phyloP scores from a whole-genome alignment of 495 filamentous ascomycete genomes.

The Chaetomium cochliodes region DNA sequence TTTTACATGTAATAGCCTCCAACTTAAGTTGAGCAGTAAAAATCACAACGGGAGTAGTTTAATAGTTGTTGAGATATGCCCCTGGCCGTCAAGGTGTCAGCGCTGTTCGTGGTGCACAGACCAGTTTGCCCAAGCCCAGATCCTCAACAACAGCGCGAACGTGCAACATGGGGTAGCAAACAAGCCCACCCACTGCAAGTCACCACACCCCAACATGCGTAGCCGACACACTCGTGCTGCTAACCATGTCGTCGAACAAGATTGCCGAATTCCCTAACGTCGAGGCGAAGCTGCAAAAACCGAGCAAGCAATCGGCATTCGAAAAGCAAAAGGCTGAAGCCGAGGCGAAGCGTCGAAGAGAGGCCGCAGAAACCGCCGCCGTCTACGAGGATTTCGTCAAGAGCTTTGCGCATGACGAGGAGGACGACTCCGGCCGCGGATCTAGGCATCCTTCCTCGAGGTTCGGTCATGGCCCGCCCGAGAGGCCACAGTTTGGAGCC shows the following conservation, averaged over 20 bases:
- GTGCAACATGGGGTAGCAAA: background rate
- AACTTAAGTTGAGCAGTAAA: too few relatives aligned
- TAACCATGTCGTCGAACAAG: constrained; percentile 44
- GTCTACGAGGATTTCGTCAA: constrained; percentile 90
- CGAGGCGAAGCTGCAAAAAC: constrained; percentile 76
- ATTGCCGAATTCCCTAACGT: constrained; percentile 75
- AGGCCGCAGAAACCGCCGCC: constrained; percentile 85
- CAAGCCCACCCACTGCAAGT: background rate
- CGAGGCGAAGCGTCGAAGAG: constrained; percentile 83
- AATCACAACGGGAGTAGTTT: too few relatives aligned
- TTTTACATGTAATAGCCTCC: too few relatives aligned
- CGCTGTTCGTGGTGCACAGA: background rate
- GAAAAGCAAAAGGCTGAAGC: constrained; percentile 91
- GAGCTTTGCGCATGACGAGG: constrained; percentile 75
- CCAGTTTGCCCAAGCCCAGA: background rate
- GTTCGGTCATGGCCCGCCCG: constrained; percentile 40
- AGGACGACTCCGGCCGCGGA: constrained; percentile 29
- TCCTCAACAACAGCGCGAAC: background rate
- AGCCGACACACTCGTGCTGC: constrained; percentile 5
- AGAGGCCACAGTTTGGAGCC: constrained; percentile 35
- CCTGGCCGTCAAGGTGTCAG: background rate
- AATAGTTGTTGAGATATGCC: too few relatives aligned
- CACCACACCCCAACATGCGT: constrained; percentile 23
- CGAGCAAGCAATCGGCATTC: constrained; percentile 84
- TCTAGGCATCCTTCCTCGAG: constrained; percentile 30